Evolutionary conservation across 257 asterid genomes (phyloP).

Genomic region (Orobanche coerulescens): DNA sequence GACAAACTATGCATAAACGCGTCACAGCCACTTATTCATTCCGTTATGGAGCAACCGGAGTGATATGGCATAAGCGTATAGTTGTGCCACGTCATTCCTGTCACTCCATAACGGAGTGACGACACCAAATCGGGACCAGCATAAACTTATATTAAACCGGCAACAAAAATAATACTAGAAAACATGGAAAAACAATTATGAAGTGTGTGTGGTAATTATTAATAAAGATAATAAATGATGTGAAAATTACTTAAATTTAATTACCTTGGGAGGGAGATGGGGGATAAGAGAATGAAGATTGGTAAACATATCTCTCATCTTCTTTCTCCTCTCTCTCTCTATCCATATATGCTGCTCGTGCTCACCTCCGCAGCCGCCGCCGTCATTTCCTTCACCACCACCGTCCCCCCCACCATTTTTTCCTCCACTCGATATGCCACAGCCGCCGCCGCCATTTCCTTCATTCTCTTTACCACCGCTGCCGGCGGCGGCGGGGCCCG

Average conservation of each 20-base stretch:
- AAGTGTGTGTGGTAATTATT: no score
- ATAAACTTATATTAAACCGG: no score
- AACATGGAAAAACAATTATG: no score
- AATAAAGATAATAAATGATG: neutral
- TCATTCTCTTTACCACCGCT: neutral
- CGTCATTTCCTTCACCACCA: neutral
- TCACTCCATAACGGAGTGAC: no score
- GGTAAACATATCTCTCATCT: slow-evolving; percentile 61
- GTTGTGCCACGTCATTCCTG: no score
- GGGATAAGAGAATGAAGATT: slow-evolving; percentile 73
- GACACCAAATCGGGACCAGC: no score
- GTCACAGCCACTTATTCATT: no score
- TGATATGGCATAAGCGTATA: no score
- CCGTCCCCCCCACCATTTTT: neutral
- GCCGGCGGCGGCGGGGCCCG: neutral
- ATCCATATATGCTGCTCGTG: slow-evolving; percentile 61
- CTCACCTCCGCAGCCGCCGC: slow-evolving; percentile 29
- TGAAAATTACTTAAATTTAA: no score
- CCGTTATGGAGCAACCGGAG: no score
- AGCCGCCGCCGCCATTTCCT: neutral
- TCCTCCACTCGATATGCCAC: neutral
- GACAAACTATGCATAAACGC: no score
- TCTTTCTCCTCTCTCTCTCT: slow-evolving; percentile 76
- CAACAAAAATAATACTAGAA: no score
- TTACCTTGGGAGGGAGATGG: slow-evolving; percentile 66